These are phyloP conservation scores for Aspergillus persii DNA, from an alignment of 2,329 filamentous ascomycete genomes.

Conservation along the genomic window DNA sequence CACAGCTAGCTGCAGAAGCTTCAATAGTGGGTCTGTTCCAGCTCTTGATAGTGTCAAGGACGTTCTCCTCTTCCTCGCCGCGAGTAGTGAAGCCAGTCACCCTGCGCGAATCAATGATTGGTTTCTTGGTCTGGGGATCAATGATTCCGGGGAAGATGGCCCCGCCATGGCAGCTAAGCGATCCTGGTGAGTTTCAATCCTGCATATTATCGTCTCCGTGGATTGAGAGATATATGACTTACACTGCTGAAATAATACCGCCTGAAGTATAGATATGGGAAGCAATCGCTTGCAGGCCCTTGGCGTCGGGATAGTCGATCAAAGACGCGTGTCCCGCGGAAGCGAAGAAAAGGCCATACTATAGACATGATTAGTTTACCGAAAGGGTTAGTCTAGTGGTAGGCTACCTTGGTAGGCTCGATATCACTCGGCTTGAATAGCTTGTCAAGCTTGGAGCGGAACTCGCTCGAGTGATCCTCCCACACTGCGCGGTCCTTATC, in stretches of 20 bases:
- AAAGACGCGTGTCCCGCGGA: constrained; percentile 41
- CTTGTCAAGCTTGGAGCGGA: constrained; percentile 33
- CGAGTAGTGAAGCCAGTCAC: constrained; percentile 41
- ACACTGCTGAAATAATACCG: constrained; percentile 36
- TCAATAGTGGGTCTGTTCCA: constrained; percentile 35
- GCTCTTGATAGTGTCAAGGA: constrained; percentile 33
- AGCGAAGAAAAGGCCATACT: constrained; percentile 42
- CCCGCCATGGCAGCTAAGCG: constrained; percentile 35
- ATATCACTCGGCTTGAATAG: constrained; percentile 28
- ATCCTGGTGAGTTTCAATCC: background rate
- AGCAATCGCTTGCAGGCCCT: constrained; percentile 24
- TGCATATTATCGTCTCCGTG: background rate
- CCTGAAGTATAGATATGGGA: constrained; percentile 29
- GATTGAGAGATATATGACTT: background rate
- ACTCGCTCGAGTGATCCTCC: constrained; percentile 32
- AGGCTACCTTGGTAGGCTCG: constrained; percentile 16
- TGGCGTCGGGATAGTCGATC: constrained; percentile 42
- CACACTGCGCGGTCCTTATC: constrained; percentile 33
- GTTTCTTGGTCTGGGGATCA: constrained; percentile 12
- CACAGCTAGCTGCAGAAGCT: constrained; percentile 24
- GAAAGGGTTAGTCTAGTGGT: too few species aligned
- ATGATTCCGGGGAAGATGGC: constrained; percentile 40
- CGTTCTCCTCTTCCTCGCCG: constrained; percentile 34
- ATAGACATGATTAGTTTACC: background rate
- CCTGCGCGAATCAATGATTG: constrained; percentile 8